phyloP scores from a whole-genome alignment of 2,329 filamentous ascomycete species.

The Parascedosporium putredinis region DNA sequence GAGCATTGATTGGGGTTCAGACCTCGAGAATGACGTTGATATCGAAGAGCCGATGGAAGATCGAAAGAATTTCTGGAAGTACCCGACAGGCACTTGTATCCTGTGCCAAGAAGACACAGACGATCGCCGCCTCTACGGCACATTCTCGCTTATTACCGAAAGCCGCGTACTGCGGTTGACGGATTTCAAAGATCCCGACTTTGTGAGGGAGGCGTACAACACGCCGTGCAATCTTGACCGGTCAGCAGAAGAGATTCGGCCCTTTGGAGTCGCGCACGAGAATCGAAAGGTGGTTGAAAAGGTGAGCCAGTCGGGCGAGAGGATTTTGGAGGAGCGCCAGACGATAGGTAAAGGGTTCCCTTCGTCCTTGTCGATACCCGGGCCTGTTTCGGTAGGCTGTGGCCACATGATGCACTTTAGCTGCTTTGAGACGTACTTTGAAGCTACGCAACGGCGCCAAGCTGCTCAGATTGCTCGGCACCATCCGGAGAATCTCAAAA shows the following conservation, averaged over 20 bases:
- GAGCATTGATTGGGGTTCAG: conserved; percentile 73
- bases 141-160: conserved; percentile 80
- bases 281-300: conserved; percentile 73
- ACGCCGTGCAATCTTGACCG: conserved; percentile 76
- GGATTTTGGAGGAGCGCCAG: conserved; percentile 65
- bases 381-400: conserved; percentile 81
- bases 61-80: conserved; percentile 65
- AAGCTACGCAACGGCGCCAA: conserved; percentile 75
- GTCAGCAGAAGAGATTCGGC: conserved; percentile 70
- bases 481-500: conserved; percentile 70
- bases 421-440: conserved; percentile 87
- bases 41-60: conserved; percentile 52
- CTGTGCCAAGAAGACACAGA: conserved; percentile 94
- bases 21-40: conserved; percentile 64
- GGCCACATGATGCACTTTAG: conserved; percentile 98
- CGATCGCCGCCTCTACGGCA: conserved; percentile 80
- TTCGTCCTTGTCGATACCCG: conserved; percentile 51
- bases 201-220: conserved; percentile 70
- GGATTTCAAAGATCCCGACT: conserved; percentile 68
- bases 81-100: conserved; percentile 87
- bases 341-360: conserved; percentile 85
- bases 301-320: conserved; percentile 60
- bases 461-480: conserved; percentile 87
- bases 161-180: conserved; percentile 83
- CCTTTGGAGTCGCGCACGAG: conserved; percentile 83